Base-by-base conservation (phyloP, 169 alveolate genomes). In the Eimeria sp. region DNA sequence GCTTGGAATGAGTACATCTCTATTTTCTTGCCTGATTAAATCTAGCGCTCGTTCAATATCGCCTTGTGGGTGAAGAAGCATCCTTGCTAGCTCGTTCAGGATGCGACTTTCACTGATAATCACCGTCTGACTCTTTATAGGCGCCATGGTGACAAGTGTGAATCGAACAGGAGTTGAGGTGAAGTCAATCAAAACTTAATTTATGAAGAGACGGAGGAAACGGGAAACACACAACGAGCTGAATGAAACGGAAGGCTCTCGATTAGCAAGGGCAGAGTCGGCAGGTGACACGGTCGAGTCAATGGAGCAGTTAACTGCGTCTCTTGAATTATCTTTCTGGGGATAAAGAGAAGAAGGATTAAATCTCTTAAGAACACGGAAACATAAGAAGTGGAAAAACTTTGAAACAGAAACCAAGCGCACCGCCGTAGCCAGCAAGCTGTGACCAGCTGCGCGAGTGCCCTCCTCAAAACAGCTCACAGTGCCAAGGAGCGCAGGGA, bases 251-350 rank as follows among this genome's bases (percentile, higher is more conserved):
- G 2, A 43, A 33, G 80, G 54, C 52, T 40, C 80, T 71, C 80
- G 80, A 71, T 71, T 33, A 71, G 80, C 71, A 62, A 62, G 71
- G 71, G 71, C 71, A 62, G 77, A 68, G 85, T 46, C 16, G 33
- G 56, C 85, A 9, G 85, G 58, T 76, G 85, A 10, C 33, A 43
- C 85, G 9, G 56, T 76, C 85, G 85, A 76, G 58, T 74, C 60
- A 30, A 33, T n/a, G 52, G 18, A 40, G 80, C 16, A 71, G 25
- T 33, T 8, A 11, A 1, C 14, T 20, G 52, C 71, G 46, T 71
- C 52, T 71, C 80, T 74, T 74, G 85, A 66, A 30, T 9, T 74
- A 1, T 23, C n/a, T 16, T 43, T 23, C 8, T 33, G 54, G 85
- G 37, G 40, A 40, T 76, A 76, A 18, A 37, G 13, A 40, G n/a